Evolutionary conservation across 1,284 basidiomycete genomes (phyloP).

Genomic region (Pseudozyma hubeiensis): DNA sequence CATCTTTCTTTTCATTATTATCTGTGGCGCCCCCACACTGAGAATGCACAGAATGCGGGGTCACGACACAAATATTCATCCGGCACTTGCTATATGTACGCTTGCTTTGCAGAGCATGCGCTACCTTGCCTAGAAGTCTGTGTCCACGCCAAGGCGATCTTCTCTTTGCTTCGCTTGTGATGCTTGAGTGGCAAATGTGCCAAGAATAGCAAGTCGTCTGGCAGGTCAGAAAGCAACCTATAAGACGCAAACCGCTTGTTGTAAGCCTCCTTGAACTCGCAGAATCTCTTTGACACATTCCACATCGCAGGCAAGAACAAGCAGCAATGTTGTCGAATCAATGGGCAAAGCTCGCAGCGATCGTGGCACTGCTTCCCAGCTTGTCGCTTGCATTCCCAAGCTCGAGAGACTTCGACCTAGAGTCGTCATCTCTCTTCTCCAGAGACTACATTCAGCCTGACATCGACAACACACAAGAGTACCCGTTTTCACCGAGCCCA

Average conservation of each 20-base stretch:
- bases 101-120: too few relatives aligned
- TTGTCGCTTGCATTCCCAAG: slow-evolving; percentile 24
- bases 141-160: too few relatives aligned
- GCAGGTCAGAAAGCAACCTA: too few relatives aligned
- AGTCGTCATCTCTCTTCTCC: slow-evolving; percentile 91
- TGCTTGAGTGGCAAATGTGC: too few relatives aligned
- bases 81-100: neutral
- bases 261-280: too few relatives aligned
- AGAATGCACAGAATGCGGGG: slow-evolving; percentile 24
- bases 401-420: slow-evolving; percentile 71
- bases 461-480: slow-evolving; percentile 20
- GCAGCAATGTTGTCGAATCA: slow-evolving; percentile 24
- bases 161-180: too few relatives aligned
- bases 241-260: too few relatives aligned
- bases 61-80: slow-evolving; percentile 4
- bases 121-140: too few relatives aligned
- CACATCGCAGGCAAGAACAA: neutral
- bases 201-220: too few relatives aligned
- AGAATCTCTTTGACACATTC: too few relatives aligned
- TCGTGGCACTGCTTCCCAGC: slow-evolving; percentile 21
- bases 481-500: slow-evolving; percentile 12
- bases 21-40: slow-evolving; percentile 1
- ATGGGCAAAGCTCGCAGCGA: slow-evolving; percentile 23
- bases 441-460: slow-evolving; percentile 93
- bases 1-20: too few relatives aligned